Conservation (phyloP, 768 basidiomycete genomes). For the Hypholoma sublateritium region DNA sequence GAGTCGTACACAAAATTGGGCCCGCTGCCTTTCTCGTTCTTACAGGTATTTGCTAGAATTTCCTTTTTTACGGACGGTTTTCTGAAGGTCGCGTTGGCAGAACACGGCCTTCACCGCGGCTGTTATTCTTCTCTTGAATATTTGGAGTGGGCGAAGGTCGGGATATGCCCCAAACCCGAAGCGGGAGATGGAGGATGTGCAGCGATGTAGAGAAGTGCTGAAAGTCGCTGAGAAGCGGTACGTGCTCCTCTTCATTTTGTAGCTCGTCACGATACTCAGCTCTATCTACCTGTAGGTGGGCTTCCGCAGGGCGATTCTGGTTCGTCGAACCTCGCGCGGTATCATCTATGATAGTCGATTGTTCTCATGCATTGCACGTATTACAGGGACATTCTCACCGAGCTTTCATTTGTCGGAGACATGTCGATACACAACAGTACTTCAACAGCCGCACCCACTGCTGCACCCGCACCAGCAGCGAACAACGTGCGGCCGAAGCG, state of each 20-base stretch:
- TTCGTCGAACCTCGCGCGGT: conserved; percentile 13
- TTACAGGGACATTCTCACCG: conserved; percentile 35
- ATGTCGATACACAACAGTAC: conserved; percentile 19
- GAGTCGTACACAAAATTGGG: conserved; percentile 46
- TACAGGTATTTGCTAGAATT: conserved; percentile 31
- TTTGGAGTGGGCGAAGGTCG: conserved; percentile 59
- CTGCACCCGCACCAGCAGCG: neutral
- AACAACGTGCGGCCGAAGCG: conserved; percentile 12
- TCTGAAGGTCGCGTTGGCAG: conserved; percentile 19
- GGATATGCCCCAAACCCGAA: conserved; percentile 44
- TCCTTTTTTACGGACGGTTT: neutral
- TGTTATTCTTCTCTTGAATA: conserved; percentile 62
- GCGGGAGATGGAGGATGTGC: conserved; percentile 59
- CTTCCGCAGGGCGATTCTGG: conserved; percentile 40
- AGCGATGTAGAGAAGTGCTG: conserved; percentile 57
- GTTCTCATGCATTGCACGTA: neutral
- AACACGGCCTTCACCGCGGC: conserved; percentile 38
- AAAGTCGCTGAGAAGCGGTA: conserved; percentile 39
- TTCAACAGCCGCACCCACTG: neutral
- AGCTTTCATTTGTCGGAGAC: conserved; percentile 36
- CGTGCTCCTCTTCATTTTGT: conserved; percentile 4
- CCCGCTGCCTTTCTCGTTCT: conserved; percentile 29
- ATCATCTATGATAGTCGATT: neutral
- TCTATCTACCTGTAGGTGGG: conserved; percentile 32
- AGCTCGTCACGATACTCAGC: neutral